Base-by-base conservation (phyloP, 2,329 filamentous ascomycete species). In the Thielaviopsis musarum region DNA sequence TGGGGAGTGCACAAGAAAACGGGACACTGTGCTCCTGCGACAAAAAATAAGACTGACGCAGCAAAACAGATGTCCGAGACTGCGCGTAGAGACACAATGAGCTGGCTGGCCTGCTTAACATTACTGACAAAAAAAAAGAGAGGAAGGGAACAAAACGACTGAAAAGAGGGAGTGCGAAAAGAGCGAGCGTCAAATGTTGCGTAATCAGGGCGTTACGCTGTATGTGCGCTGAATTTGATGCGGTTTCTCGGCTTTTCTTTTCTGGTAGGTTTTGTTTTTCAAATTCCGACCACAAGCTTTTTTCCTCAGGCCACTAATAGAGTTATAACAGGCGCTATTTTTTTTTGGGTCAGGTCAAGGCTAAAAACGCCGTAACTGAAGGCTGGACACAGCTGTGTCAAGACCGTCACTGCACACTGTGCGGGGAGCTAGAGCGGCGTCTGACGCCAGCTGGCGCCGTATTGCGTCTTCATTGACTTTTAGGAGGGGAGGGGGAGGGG, bases 21-120 rank as follows among this genome's bases (percentile, higher is more conserved):
- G 49, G 51, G 60, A 52, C 60, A 62, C 60, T 62, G 60, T 62
- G 60, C n/a, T 51, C 45, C 45, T 19, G 55, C 13, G 17, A 56
- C 54, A 26, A 41, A 28, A n/a, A 48, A 21, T 28, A 17, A 21
- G 28, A 19, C n/a, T 38, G 28, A 1, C 19, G 12, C 12, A 26
- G 21, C 30, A 22, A 22, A 15, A 22, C 12, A 10, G 12, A 34
- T 6, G 26, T 26, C 26, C 17, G n/a, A 13, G 30, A 26, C 30
- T 45, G 21, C 7, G 26, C 30, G 55, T 30, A 22, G 28, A 51
- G 24, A 56, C 12, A 24, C 15, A 17, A 10, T 26, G 28, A 28
- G 24, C 28, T 28, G 52, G 52, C 28, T 5, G 52, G 17, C 6
- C 28, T 13, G n/a, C 2, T 28, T 7, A 53, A 19, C 56, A 45